phyloP scores from a whole-genome alignment of 441 rosid species.

The Brassica balearica region DNA sequence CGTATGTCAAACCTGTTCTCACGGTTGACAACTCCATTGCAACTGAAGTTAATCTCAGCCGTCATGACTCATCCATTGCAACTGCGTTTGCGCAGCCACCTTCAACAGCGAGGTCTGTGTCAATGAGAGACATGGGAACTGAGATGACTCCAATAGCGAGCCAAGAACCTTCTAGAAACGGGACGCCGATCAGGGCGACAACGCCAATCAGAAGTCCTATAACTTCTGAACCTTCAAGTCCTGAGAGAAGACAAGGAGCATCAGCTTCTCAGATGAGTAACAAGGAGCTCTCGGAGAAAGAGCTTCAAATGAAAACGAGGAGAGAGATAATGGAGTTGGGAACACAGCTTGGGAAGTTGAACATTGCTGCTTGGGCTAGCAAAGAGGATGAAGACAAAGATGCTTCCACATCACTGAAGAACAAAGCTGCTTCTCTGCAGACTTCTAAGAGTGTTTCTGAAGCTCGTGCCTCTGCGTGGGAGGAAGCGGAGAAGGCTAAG shows the following conservation, averaged over 20 bases:
- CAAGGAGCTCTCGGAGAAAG: constrained; percentile 61
- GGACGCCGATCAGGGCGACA: constrained; percentile 75
- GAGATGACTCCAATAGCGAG: constrained; percentile 87
- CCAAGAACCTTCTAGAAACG: constrained; percentile 82
- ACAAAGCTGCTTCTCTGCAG: constrained; percentile 50
- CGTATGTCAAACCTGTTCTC: too few species aligned
- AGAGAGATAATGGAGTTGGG: constrained; percentile 78
- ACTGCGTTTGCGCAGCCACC: constrained; percentile 77
- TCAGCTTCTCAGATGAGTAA: constrained; percentile 30
- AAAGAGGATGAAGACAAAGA: constrained; percentile 71
- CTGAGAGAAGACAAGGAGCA: constrained; percentile 56
- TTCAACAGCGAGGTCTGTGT: constrained; percentile 80
- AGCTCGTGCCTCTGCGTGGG: constrained; percentile 79
- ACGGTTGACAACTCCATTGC: constrained; percentile 65
- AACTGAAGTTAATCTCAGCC: constrained; percentile 79
- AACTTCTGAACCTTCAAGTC: constrained; percentile 70
- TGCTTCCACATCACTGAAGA: constrained; percentile 65
- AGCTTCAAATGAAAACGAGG: constrained; percentile 72
- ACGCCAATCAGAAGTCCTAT: constrained; percentile 76
- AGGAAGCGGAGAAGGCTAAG: constrained; percentile 82
- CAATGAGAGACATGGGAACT: constrained; percentile 89
- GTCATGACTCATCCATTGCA: constrained; percentile 68
- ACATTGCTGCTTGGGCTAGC: constrained; percentile 87
- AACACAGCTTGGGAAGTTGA: constrained; percentile 73
- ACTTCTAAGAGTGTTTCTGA: constrained; percentile 53